Evolutionary conservation across 495 filamentous ascomycete species (phyloP).

Genomic region (Aspergillus avenaceus): DNA sequence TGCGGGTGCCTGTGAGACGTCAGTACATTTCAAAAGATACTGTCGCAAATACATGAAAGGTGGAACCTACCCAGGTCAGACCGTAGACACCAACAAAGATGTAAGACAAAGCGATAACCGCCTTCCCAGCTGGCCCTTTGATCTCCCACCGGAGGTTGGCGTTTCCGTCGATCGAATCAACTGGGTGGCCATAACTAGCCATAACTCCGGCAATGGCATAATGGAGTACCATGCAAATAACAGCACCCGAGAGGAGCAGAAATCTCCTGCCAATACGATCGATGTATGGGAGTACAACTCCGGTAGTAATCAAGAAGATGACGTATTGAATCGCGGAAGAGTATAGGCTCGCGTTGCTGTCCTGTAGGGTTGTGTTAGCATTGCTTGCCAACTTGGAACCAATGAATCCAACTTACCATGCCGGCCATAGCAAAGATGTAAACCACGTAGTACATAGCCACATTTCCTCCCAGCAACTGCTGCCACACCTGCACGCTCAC

Average conservation of each 20-base stretch:
- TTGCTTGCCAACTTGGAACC: not conserved
- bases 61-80: slow-evolving; percentile 49
- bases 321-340: slow-evolving; percentile 72
- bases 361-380: slow-evolving; percentile 19
- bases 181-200: slow-evolving; percentile 46
- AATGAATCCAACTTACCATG: slow-evolving; percentile 32
- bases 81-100: slow-evolving; percentile 75
- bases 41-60: not conserved
- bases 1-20: slow-evolving; percentile 49
- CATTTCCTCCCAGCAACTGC: slow-evolving; percentile 66
- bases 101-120: slow-evolving; percentile 73
- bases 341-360: slow-evolving; percentile 61
- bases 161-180: slow-evolving; percentile 60
- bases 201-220: slow-evolving; percentile 57
- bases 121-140: slow-evolving; percentile 57
- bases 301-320: slow-evolving; percentile 68
- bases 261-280: slow-evolving; percentile 70
- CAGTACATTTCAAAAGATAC: slow-evolving; percentile 18
- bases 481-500: slow-evolving; percentile 65
- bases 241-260: slow-evolving; percentile 63
- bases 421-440: slow-evolving; percentile 67
- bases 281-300: slow-evolving; percentile 65
- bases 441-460: slow-evolving; percentile 67
- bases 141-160: slow-evolving; percentile 63
- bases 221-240: slow-evolving; percentile 62